Base-by-base conservation (phyloP, 1,284 basidiomycete species). In the Cutaneotrichosporon sp. region DNA sequence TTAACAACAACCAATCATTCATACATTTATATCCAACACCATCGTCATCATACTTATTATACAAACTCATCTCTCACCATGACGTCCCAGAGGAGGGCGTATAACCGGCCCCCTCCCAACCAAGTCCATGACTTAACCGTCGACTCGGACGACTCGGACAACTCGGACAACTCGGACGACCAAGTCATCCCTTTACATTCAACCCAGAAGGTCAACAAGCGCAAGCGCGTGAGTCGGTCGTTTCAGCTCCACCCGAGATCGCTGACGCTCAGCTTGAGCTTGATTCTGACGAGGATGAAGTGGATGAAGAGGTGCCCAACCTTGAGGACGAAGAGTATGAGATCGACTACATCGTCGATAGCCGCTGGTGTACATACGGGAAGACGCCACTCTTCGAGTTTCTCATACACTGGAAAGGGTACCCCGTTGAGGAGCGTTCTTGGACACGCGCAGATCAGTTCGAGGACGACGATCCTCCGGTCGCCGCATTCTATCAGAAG, bases 401-500 rank as follows among this genome's bases (percentile, higher is more conserved):
- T 58, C 51, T 73, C 30, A 71, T 79, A 34, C 76, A 77, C 58
- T 79, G 77, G 77, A 67, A 70, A 30, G 72, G 69, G 0, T 79
- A 77, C 55, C 56, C 51, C 26, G 49, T 52, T 8, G 55, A 68
- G 16, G 77, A 79, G 14, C 66, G 72, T 4, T 68, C 72, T 2
- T 79, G 77, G 77, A 76, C 73, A 4, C 49, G 53, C 1, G 77
- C 73, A 10, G 65, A 63, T 26, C 71, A 77, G 58, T 71, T 79
- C 36, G 72, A 77, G 31, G 70, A 73, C 71, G 82, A 84, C 62
- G 82, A 76, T 64, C 71, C 72, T 18, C 73, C 71, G 16, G 76
- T 76, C 14, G 22, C 74, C 4, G 68, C 68, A 2, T 76, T 76
- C 57, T 76, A 73, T 60, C 57, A 61, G 32, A 61, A 66, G 34